Evolutionary conservation across 495 filamentous ascomycete genomes (phyloP).

Genomic region (Apiosordaria backusii): DNA sequence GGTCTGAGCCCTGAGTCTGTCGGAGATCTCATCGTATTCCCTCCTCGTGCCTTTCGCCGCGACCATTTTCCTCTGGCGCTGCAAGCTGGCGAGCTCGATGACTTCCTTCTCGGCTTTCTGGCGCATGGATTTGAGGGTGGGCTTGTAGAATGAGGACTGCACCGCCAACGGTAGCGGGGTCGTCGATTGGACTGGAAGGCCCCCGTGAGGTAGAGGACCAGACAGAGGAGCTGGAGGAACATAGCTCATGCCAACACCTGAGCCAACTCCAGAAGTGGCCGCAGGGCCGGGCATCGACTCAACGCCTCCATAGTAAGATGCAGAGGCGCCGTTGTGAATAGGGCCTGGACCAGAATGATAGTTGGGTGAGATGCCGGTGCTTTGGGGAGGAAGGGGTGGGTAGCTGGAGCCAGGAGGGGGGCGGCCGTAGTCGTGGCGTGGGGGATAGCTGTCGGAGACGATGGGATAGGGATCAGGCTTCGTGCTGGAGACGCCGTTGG

Average conservation of each 20-base stretch:
- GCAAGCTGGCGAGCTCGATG: conserved; percentile 36
- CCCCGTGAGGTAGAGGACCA: neutral
- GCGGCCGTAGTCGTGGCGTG: conserved; percentile 2
- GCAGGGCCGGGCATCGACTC: conserved; percentile 11
- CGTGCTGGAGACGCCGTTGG: neutral
- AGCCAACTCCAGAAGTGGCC: neutral
- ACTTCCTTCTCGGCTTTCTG: conserved; percentile 32
- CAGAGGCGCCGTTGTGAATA: neutral
- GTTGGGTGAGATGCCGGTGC: neutral
- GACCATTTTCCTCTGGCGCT: conserved; percentile 20
- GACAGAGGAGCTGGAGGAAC: neutral
- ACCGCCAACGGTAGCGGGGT: neutral
- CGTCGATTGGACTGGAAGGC: neutral
- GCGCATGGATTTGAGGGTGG: conserved; percentile 21
- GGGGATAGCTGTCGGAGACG: neutral
- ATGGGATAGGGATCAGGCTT: neutral
- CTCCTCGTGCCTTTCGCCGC: neutral
- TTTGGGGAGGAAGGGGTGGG: neutral
- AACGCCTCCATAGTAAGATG: neutral
- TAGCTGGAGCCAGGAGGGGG: neutral
- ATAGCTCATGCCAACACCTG: neutral
- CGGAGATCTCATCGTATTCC: conserved; percentile 18
- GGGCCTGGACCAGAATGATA: neutral
- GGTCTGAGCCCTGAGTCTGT: conserved; percentile 34
- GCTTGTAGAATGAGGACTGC: neutral